Evolutionary conservation across 345 rosid genomes (phyloP).

Genomic region (Eucalyptus pauciflora): DNA sequence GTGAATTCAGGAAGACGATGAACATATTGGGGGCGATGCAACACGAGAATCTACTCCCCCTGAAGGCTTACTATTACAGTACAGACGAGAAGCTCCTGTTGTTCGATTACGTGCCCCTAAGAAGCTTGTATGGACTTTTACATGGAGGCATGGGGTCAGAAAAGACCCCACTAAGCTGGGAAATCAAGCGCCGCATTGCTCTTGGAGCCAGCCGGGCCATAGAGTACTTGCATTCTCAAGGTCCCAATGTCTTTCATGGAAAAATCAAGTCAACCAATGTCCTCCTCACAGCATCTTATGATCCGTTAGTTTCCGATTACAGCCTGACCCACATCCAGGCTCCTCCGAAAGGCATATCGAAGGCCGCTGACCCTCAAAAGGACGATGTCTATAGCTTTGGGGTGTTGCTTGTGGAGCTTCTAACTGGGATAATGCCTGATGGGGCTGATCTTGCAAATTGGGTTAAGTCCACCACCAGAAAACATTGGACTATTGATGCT

Average conservation of each 20-base stretch:
- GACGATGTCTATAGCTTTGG: conserved; percentile 80
- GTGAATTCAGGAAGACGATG: background rate
- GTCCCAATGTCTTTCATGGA: too few species aligned
- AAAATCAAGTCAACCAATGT: too few species aligned
- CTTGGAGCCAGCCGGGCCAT: too few species aligned
- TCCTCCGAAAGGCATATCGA: conserved; percentile 59
- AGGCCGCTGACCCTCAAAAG: conserved; percentile 39
- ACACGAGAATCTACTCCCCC: background rate
- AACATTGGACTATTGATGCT: conserved; percentile 82
- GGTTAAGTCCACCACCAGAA: conserved; percentile 73
- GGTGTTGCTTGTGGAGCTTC: conserved; percentile 72
- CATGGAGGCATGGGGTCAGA: background rate
- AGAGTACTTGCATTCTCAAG: too few species aligned
- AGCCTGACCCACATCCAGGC: conserved; percentile 1
- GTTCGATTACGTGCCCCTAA: background rate
- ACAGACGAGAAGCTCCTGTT: background rate
- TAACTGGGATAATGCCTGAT: conserved; percentile 57
- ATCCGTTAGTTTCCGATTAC: background rate
- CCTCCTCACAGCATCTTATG: too few species aligned
- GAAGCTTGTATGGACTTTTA: background rate
- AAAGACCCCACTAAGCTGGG: conserved; percentile 65
- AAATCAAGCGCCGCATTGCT: conserved; percentile 39
- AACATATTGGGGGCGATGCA: background rate
- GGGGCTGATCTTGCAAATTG: conserved; percentile 65
- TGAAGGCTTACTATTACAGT: background rate